Evolutionary conservation across 495 filamentous ascomycete genomes (phyloP), one percentile per base, ranked within the genome.

Genomic region (Sporormia fimetaria): DNA sequence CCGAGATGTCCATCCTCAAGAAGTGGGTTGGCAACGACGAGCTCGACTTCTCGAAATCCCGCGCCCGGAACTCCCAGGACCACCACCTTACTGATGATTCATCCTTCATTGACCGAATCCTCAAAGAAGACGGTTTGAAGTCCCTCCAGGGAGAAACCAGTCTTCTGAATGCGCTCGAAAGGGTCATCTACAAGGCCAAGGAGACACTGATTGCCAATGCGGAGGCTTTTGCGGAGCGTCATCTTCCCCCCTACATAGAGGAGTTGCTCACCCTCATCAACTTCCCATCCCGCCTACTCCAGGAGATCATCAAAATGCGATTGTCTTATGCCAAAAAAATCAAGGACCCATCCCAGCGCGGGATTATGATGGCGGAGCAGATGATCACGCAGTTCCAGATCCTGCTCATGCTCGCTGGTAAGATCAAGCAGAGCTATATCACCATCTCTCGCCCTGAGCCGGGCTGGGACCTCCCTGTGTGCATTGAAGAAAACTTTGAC

Each of bases 371-470:
- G 70, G 80, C 88, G 37, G 87, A 94, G 49, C 87, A 95, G 57
- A 87, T 96, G 81, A 93, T 98, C 36, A 71, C 82, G 0, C 90
- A 98, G 58, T 96, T 98, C 51, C 88, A 92, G 57, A 83, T 94
- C 30, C 63, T 98, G 40, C 76, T 96, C 46, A 84, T 80, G 48
- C 73, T 96, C 38, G 92, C 90, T 6, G 85, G 90, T 33, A 73
- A 78, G 26, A 94, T 95, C 57, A 98, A 95, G 62, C 75, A 83
- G 56, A 80, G 83, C 40, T 96, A 94, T 58, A 73, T 78, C 17
- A 70, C 74, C 14, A 81, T 94, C 24, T 82, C 86, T 2, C 75
- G 82, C 52, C 82, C 87, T 9, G 83, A 96, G 56, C 77, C 83
- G 14, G 86, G 92, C 26, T 98, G 90, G 90, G 84, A 96, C 45